Base-by-base conservation (phyloP, 148 eudicot genomes). In the Salicornia ramosissima region DNA sequence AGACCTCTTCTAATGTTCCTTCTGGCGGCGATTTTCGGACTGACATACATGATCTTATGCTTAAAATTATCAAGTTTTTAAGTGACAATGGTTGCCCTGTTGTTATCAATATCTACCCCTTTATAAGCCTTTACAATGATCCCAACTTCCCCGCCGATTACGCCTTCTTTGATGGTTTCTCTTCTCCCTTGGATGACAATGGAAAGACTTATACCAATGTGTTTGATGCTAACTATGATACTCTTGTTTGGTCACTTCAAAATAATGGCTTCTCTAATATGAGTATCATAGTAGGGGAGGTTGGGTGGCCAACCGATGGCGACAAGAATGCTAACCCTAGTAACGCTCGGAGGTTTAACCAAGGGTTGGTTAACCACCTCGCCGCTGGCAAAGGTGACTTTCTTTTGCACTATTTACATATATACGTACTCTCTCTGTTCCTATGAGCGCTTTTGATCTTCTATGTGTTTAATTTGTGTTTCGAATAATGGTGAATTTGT, bases 231-330 rank as follows among this genome's bases (percentile, higher is more conserved):
- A 82, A 80, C 39, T 76, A 79, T 9, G 86, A 82, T 69, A 82
- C 83, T 9, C 80, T 82, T 11, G 79, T 82, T 39, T 82, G 86
- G 86, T 71, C 86, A 6, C 80, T 82, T 33, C 58, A 79, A 59
- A 79, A 71, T 73, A 80, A 80, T n/a, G 86, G 86, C 22, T 82
- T 69, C 58, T 67, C 75, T 12, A 78, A 82, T 43, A 22, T 82
- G 74, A 67, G 78, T 4, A 68, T 82, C 28, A 65, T 82, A 2
- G 83, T 82, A 45, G 86, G 86, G 2, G 86, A 82, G 71, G 56
- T 82, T 22, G 86, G 86, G 5, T 82, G 86, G 86, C 86, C 86
- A 6, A 79, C 83, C 0, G 86, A 82, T 57, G 86, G 86, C 12
- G 78, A 82, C 53, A 42, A 1, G 53, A 77, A 82, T 57, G 86